Evolutionary conservation across 371 early-diverging fungal genomes (phyloP).

Genomic region (Dichotomocladium elegans): DNA sequence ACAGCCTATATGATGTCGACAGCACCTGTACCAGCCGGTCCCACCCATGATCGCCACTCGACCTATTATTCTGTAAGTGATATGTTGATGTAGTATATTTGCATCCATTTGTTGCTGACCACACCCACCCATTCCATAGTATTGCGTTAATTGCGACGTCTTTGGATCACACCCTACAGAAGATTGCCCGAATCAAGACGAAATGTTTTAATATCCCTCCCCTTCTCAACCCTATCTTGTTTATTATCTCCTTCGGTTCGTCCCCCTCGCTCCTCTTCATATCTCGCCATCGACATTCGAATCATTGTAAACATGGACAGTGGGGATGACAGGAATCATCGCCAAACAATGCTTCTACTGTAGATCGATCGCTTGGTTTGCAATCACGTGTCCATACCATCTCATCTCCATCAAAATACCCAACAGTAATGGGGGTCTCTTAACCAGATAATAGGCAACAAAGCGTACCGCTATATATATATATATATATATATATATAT

Average conservation of each 20-base stretch:
- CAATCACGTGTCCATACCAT: too few relatives aligned
- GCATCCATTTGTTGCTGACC: background rate
- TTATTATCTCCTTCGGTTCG: background rate
- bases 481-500: too few relatives aligned
- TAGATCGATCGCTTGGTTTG: too few relatives aligned
- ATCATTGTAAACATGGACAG: too few relatives aligned
- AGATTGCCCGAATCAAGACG: constrained; percentile 62
- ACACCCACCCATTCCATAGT: constrained; percentile 21
- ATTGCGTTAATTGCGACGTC: constrained; percentile 68
- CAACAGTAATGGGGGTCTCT: too few relatives aligned
- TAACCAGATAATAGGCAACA: too few relatives aligned
- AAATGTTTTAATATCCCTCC: constrained; percentile 37
- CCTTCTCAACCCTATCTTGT: background rate
- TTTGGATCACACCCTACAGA: constrained; percentile 61
- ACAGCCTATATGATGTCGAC: constrained; percentile 27
- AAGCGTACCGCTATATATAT: too few relatives aligned
- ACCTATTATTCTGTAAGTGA: background rate
- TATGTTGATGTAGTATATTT: background rate
- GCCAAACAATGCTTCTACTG: too few relatives aligned
- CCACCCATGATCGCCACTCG: background rate
- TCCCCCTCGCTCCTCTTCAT: too few relatives aligned
- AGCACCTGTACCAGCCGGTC: background rate
- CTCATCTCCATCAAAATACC: too few relatives aligned
- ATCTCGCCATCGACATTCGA: too few relatives aligned
- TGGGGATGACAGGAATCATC: too few relatives aligned